These are phyloP conservation scores for Leccinellum luteum DNA, from an alignment of 768 basidiomycete genomes.

Conservation along the genomic window DNA sequence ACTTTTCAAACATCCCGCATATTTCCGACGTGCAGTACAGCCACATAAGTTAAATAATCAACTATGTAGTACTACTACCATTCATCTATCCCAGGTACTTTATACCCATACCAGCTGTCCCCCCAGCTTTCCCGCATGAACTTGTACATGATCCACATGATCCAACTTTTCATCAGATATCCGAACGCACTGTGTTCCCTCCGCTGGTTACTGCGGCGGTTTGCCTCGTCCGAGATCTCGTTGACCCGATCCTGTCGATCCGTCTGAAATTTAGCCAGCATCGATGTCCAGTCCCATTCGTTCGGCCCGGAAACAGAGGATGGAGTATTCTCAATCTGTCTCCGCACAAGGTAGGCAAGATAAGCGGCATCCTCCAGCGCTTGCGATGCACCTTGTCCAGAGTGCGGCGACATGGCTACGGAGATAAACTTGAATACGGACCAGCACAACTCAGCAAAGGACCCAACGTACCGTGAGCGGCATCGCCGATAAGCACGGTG, in stretches of 20 bases:
- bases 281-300: conserved; percentile 12
- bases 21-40: conserved; percentile 42
- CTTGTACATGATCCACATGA: conserved; percentile 21
- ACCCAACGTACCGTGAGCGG: conserved; percentile 27
- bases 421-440: not conserved
- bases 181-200: conserved; percentile 17
- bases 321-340: conserved; percentile 3
- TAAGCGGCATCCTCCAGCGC: conserved; percentile 30
- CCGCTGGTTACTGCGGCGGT: conserved; percentile 25
- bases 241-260: conserved; percentile 25
- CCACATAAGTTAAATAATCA: conserved; percentile 11
- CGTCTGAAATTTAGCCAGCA: conserved; percentile 23
- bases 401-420: conserved; percentile 32
- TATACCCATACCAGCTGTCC: conserved; percentile 30
- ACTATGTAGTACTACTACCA: no score
- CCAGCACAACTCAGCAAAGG: not conserved
- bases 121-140: conserved; percentile 28
- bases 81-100: conserved; percentile 27
- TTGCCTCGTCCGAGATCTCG: conserved; percentile 27
- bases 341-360: conserved; percentile 28
- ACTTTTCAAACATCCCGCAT: conserved; percentile 16
- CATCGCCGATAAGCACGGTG: conserved; percentile 32
- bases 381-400: conserved; percentile 32
- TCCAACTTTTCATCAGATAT: conserved; percentile 24
- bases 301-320: not conserved